Base-by-base conservation (phyloP, 2,329 filamentous ascomycete species). In the Cordyceps militaris region DNA sequence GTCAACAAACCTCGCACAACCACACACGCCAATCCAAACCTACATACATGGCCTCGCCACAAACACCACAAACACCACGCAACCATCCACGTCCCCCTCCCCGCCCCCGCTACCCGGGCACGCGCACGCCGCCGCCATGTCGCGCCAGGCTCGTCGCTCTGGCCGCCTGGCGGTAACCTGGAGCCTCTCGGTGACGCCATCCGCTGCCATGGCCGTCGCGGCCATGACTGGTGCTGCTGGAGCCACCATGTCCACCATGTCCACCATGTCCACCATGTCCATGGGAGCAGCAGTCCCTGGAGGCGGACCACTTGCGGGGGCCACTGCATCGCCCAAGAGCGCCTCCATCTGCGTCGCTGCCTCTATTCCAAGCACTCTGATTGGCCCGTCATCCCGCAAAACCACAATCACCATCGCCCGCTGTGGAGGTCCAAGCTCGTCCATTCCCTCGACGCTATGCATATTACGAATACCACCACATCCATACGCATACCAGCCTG, bases 181-280 rank as follows among this genome's bases (percentile, higher is more conserved):
- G 55, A 46, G 47, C 47, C 46, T 51, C 26, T 57, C 55, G 23
- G 55, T 57, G 55, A 57, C 55, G 47, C 55, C 55, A 44, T 51
- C 44, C 24, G 30, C n/a, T n/a, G n/a, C 43, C 13, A 4, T 43
- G 19, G 21, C 46, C 47, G 42, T 36, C 3, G 36, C 55, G 14
- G 38, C 46, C 10, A 21, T 46, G 14, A 34, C 10, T 3, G 19
- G 46, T n/a, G 36, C 34, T 11, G 24, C 34, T 30, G 52, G 42
- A 28, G 43, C 30, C 43, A 46, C 30, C 42, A n/a, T 10, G 28
- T 10, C 34, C 7, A 36, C 34, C 7, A 36, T 13, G 13, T 4
- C 8, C 7, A 36, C 34, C 7, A 36, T 13, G 7, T 11, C 34
- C 7, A 36, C 34, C 14, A 14, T 13, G 8, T 11, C 34, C 11